Evolutionary conservation across 805 yeast species (phyloP).

Genomic region (Nakazawaea wyomingensis): DNA sequence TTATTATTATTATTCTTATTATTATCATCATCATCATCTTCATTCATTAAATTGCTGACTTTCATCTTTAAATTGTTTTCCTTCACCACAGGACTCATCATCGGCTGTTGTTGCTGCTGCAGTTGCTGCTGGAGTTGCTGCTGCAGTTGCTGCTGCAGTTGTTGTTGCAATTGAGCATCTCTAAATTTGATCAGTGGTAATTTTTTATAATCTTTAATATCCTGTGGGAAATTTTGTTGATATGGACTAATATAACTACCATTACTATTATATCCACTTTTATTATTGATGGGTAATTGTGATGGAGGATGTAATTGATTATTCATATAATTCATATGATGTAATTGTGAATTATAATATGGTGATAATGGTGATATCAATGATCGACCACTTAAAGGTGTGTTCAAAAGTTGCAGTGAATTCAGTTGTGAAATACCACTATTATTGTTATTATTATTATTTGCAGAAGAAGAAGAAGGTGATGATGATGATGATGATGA

Average conservation of each 20-base stretch:
- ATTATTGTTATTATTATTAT: no score
- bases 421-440: neutral
- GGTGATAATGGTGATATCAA: slow-evolving; percentile 9
- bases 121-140: neutral
- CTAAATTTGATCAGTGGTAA: slow-evolving; percentile 12
- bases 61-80: slow-evolving; percentile 7
- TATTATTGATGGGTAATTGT: neutral
- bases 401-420: slow-evolving; percentile 6
- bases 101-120: neutral
- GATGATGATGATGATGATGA: no score
- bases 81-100: slow-evolving; percentile 1
- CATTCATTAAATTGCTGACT: slow-evolving; percentile 11
- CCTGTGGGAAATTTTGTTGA: slow-evolving; percentile 8
- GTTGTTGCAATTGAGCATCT: neutral
- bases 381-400: slow-evolving; percentile 10
- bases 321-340: slow-evolving; percentile 11
- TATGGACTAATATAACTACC: slow-evolving; percentile 6
- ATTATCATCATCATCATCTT: neutral
- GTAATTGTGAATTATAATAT: slow-evolving; percentile 7
- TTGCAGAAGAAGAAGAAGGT: no score
- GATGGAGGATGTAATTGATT: slow-evolving; percentile 9
- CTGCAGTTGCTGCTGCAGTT: no score
- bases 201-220: slow-evolving; percentile 7
- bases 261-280: neutral
- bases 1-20: neutral